Percentiles rank a stretch among this genome's conserved stretches.
Conservation (phyloP, 1,139 yeast species). For the Geotrichum fermentans region DNA sequence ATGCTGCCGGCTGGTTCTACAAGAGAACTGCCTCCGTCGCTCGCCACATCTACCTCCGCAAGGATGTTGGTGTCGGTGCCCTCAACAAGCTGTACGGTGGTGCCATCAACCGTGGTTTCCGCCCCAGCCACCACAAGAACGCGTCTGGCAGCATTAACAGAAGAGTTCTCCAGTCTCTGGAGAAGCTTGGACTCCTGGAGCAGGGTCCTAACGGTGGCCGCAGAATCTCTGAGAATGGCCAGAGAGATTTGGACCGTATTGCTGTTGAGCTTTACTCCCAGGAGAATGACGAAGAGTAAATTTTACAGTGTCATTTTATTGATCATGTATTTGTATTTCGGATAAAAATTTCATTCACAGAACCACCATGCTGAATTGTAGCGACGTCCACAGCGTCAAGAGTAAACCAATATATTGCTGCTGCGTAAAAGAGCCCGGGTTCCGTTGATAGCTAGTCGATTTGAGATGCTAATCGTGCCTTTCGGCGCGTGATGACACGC, state of each 20-base stretch:
- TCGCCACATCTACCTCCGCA: constrained; percentile 99
- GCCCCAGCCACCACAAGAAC: constrained; percentile 98
- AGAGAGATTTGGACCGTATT: constrained; percentile 99
- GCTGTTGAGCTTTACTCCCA: constrained; percentile 97
- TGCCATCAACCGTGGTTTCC: constrained; percentile 97
- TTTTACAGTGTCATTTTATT: constrained; percentile 29
- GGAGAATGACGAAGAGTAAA: constrained; percentile 46
- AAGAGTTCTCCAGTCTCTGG: constrained; percentile 95
- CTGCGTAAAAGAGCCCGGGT: no score
- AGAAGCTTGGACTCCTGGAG: constrained; percentile 96
- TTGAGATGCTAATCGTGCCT: no score
- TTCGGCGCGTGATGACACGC: no score
- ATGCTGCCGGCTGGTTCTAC: constrained; percentile 99
- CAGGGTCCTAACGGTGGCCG: constrained; percentile 98
- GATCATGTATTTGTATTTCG: constrained; percentile 16
- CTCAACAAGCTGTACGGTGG: constrained; percentile 99
- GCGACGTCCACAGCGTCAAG: no score
- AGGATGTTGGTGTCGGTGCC: constrained; percentile 98
- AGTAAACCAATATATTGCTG: no score
- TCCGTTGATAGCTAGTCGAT: no score
- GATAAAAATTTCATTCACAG: neutral
- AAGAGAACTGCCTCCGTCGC: constrained; percentile 99
- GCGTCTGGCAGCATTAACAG: constrained; percentile 99
- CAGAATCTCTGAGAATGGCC: constrained; percentile 98
- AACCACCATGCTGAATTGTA: no score